Conservation (phyloP, 768 basidiomycete species). For the Fistulinella prunicolor region DNA sequence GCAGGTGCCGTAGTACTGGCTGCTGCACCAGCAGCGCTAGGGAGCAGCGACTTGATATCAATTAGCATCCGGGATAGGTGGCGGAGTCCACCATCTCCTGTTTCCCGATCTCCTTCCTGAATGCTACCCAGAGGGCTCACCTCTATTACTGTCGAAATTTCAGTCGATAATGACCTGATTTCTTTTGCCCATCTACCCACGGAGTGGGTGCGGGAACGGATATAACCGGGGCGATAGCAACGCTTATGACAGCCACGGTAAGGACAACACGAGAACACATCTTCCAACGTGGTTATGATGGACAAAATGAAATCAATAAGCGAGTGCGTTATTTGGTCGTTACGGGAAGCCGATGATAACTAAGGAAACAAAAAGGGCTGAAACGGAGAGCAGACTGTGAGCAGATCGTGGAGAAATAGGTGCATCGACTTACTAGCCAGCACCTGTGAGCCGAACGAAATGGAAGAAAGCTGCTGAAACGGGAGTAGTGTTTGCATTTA, state of each 20-base stretch:
- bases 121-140: too few species aligned
- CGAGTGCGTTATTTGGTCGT: constrained; percentile 12
- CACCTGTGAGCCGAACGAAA: constrained; percentile 20
- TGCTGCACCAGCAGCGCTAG: too few species aligned
- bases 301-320: constrained; percentile 1
- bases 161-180: background rate
- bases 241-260: constrained; percentile 5
- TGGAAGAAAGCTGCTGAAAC: constrained; percentile 9
- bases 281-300: constrained; percentile 2
- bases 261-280: constrained; percentile 10
- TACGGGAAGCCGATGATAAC: constrained; percentile 9
- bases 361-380: constrained; percentile 16
- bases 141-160: background rate
- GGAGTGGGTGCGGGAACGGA: constrained; percentile 4
- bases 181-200: background rate
- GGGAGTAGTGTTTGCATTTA: background rate
- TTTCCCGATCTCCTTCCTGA: background rate
- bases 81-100: constrained; percentile 6
- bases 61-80: constrained; percentile 6
- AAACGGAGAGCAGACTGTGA: constrained; percentile 3
- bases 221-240: constrained; percentile 4
- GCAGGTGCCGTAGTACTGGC: too few species aligned
- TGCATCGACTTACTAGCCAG: constrained; percentile 19
- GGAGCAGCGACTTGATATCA: too few species aligned
- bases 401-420: background rate